Evolutionary conservation across 2,329 filamentous ascomycete species (phyloP).

Genomic region (Fusarium sp.): DNA sequence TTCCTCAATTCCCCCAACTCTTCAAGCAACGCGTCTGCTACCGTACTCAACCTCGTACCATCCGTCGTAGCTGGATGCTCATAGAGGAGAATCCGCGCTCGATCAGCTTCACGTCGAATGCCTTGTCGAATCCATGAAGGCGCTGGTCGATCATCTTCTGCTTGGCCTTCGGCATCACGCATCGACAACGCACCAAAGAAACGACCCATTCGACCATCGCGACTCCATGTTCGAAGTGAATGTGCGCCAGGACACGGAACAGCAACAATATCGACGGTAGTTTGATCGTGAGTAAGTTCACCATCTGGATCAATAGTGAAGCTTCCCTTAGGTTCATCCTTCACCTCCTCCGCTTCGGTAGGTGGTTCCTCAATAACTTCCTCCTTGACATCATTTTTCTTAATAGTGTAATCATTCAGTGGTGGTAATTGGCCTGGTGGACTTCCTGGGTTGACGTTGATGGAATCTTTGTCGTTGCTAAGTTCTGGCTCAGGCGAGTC

Average conservation of each 20-base stretch:
- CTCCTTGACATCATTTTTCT: slow-evolving; percentile 5
- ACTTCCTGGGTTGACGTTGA: slow-evolving; percentile 46
- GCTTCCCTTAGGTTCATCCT: slow-evolving; percentile 24
- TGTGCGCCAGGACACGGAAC: slow-evolving; percentile 66
- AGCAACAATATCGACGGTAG: slow-evolving; percentile 64
- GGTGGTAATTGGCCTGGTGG: slow-evolving; percentile 40
- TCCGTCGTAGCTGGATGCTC: slow-evolving; percentile 59
- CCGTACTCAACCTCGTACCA: slow-evolving; percentile 54
- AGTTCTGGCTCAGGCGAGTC: slow-evolving; percentile 20
- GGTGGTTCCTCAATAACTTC: slow-evolving; percentile 10
- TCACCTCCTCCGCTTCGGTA: neutral
- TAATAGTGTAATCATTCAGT: slow-evolving; percentile 29
- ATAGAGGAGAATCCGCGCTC: slow-evolving; percentile 64
- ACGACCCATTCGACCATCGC: slow-evolving; percentile 60
- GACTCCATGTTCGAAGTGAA: slow-evolving; percentile 64
- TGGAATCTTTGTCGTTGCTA: slow-evolving; percentile 43
- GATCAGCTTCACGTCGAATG: slow-evolving; percentile 60
- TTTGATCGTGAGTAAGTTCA: slow-evolving; percentile 61
- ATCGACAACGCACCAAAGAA: slow-evolving; percentile 59
- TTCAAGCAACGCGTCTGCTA: slow-evolving; percentile 61
- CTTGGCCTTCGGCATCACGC: slow-evolving; percentile 51
- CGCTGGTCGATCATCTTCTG: slow-evolving; percentile 38
- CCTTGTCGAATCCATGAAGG: slow-evolving; percentile 66
- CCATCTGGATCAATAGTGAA: slow-evolving; percentile 53
- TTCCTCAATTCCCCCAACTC: slow-evolving; percentile 54